Evolutionary conservation across 2,329 filamentous ascomycete genomes (phyloP).

Genomic region (Calonectria hongkongensis): DNA sequence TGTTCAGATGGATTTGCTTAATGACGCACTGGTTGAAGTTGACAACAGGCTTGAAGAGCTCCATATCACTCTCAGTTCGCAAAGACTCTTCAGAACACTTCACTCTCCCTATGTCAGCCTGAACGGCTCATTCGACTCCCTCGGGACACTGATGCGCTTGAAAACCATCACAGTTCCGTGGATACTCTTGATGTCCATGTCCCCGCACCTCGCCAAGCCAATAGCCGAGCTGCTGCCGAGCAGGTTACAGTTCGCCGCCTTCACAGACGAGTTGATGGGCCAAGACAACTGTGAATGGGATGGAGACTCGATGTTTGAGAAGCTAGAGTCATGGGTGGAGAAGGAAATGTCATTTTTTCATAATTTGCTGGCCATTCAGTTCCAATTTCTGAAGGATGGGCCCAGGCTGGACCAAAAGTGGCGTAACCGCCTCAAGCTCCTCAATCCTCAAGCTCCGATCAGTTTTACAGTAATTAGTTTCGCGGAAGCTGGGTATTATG

Average conservation of each 20-base stretch:
- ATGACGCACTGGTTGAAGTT: not conserved
- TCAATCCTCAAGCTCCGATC: no score
- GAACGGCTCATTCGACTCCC: not conserved
- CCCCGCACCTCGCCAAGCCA: not conserved
- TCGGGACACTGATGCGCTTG: not conserved
- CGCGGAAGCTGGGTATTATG: no score
- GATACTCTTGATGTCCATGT: not conserved
- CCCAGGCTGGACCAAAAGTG: no score
- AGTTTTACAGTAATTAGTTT: no score
- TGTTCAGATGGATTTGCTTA: not conserved
- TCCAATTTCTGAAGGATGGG: not conserved
- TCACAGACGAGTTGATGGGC: not conserved
- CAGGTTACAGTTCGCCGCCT: not conserved
- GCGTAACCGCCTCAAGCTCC: no score
- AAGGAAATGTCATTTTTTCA: not conserved
- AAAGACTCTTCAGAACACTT: not conserved
- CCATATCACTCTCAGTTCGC: not conserved
- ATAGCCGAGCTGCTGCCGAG: not conserved
- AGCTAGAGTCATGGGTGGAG: not conserved
- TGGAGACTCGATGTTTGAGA: not conserved
- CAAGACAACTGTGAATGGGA: not conserved
- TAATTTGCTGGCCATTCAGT: not conserved
- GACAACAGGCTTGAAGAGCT: not conserved
- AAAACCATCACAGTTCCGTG: not conserved
- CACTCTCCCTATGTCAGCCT: not conserved